Base-by-base conservation (phyloP, 306 rosid species). In the Senna siamea region DNA sequence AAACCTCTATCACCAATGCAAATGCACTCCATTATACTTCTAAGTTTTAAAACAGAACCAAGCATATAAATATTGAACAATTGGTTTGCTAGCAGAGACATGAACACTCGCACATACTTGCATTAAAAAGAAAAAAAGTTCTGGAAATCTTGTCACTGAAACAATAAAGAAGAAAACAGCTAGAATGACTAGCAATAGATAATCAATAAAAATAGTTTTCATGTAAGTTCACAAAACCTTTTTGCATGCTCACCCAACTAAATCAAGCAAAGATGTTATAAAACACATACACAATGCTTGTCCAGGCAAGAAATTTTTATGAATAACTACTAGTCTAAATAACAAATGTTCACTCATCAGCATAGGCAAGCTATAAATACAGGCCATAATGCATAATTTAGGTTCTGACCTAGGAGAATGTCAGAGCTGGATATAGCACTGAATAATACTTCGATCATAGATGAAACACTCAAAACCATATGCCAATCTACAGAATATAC, bases 61-160 rank as follows among this genome's bases (percentile, higher is more conserved):
- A 46, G 26, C 68, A 46, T 32, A 66, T 14, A 23, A 64, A 44
- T 65, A 44, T 65, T 7, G 70, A 66, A 66, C 20, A 37, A 65
- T 4, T 23, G 12, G 13, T 66, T 47, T 66, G 26, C 20, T 66
- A 7, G 57, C 41, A 51, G 26, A n/a, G 14, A 30, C 5, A 43
- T 13, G 32, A 66, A 43, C 54, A 22, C 50, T 65, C 2, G 53
- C 38, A 23, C 22, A 46, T 20, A 43, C 38, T 65, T 43, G 38
- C 70, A 65, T n/a, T 9, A 19, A 11, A 65, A 14, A 20, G 2
- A 0, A n/a, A n/a, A n/a, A n/a, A 50, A 18, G 26, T 18, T 10
- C 22, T 50, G 53, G 57, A 8, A 53, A 70, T 19, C 59, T 18
- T 69, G 55, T 22, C 54, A 22, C 40, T 9, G 30, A 69, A 68